Evolutionary conservation across 768 basidiomycete species (phyloP), one percentile per base, ranked within the genome.

Genomic region (Paxillus rubicundulus): DNA sequence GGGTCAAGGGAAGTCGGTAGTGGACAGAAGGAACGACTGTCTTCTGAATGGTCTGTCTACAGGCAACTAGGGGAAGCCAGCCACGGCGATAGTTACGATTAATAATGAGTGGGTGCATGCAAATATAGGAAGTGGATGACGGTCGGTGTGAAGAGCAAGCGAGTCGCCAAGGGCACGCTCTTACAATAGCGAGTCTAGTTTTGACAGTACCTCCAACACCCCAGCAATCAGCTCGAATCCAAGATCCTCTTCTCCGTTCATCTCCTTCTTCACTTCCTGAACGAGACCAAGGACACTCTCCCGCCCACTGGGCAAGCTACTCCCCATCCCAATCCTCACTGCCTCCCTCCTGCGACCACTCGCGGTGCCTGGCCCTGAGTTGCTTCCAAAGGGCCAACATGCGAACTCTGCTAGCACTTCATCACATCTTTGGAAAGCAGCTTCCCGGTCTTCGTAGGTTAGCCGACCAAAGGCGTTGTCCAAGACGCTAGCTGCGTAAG

Each of bases 351-450:
- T 66, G 53, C 77, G 68, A 43, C 70, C 67, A 43, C 71, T 67
- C 30, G 70, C 67, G 5, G 70, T 70, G 16, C 67, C 65, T 9
- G 67, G 57, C 1, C 70, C 64, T 1, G 67, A 55, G 28, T 64
- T 69, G 36, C 73, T 75, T 4, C 78, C 93, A 64, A 90, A 94
- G 12, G 96, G 96, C 93, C 93, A 99, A 28, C 76, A 78, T 27
- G 83, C 79, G 69, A 98, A 98, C 71, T 95, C 96, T 40, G 85
- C 87, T 32, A 99, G 74, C 21, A 99, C 84, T 57, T 99, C 97
- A 65, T 99, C 96, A 61, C 92, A 93, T 54, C 97, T 75, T 58
- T 85, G 86, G 68, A 98, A 97, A 30, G 96, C 95, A 4, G 83
- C 85, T 74, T 99, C 97, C 49, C 96, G 74, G 49, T 94, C 90